Base-by-base conservation (phyloP, 169 alveolate genomes). In the Plasmodium malariae region DNA sequence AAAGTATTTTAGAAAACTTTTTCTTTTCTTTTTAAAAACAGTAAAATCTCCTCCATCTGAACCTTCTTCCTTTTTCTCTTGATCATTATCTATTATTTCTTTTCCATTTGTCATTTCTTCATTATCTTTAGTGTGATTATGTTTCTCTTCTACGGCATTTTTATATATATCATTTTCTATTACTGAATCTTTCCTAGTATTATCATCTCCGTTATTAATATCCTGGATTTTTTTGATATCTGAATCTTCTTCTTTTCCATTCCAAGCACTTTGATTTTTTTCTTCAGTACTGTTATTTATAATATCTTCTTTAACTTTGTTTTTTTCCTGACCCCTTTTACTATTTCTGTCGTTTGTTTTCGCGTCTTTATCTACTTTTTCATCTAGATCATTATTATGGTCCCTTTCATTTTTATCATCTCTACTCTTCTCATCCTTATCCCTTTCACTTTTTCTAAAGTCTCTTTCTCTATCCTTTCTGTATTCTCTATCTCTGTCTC, bases 11-110 rank as follows among this genome's bases (percentile, higher is more conserved):
- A 67, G n/a, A 26, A 67, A 67, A 32, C 54, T 67, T 67, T 71
- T 83, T 54, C 67, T 83, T 34, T 83, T 83, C 59, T 83, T 83
- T 26, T 48, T 83, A 55, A 67, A 83, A 30, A 83, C 91, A 11
- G 91, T 83, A 59, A 83, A 83, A 26, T 67, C 63, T 32, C 83
- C 91, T 83, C 83, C 91, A 83, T 67, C 83, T 4, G 91, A 83
- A 36, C 51, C 73, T 30, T 65, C 73, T 32, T 32, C 91, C 24
- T 76, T 45, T 40, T 65, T 49, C 12, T 24, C 69, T 37, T 54
- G 37, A 0, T 83, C 73, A 36, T 48, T 68, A 12, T 26, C 17
- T n/a, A 21, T 76, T 65, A 49, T 55, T 24, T 55, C 73, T 26
- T 83, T 83, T 43, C 60, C 72, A 71, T 83, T 49, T 36, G 37